Base-by-base conservation (phyloP, 140 eudicot species). In the Senecio squalidus region DNA sequence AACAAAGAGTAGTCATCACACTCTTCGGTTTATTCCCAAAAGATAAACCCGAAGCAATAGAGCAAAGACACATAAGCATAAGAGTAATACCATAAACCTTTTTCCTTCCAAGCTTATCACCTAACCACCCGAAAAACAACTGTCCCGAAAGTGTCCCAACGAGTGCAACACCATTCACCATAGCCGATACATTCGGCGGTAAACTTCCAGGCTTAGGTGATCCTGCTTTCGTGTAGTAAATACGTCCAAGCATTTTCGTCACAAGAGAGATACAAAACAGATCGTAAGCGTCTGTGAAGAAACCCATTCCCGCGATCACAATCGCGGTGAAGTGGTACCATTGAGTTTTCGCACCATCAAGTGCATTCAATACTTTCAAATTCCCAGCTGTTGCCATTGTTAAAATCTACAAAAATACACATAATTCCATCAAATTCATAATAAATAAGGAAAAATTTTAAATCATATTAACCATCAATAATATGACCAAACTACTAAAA, bases 311-410 rank as follows among this genome's bases (percentile, higher is more conserved):
- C 2, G 96, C 90, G 24, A 88, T 57, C 18, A 88, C 70, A 10
- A 88, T 84, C 3, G 96, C 95, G 8, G 96, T 88, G 74, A 88
- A 88, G 39, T 88, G 96, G 59, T 88, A 88, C 96, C 94, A 88
- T 50, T 88, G 94, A 9, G 96, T 88, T 59, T 88, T 88, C 10
- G 96, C 96, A n/a, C 72, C 83, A 51, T 88, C 96, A 3, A 88
- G 78, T 0, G 94, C 88, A n/a, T 55, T 84, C 1, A 88, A 67
- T 29, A 88, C 96, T 39, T 88, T 69, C 33, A 87, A 38, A 36
- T 84, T 77, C 22, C 72, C 70, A 9, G 73, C 67, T 50, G 54
- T 71, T 2, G 83, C 51, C 77, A 72, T 72, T 59, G 31, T 21
- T 30, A 21, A 5, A n/a, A n/a, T n/a, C n/a, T n/a, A n/a, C n/a